These are phyloP conservation scores for Lecanoromycetidae sp. DNA, from an alignment of 2,329 filamentous ascomycete genomes.

Conservation along the genomic window DNA sequence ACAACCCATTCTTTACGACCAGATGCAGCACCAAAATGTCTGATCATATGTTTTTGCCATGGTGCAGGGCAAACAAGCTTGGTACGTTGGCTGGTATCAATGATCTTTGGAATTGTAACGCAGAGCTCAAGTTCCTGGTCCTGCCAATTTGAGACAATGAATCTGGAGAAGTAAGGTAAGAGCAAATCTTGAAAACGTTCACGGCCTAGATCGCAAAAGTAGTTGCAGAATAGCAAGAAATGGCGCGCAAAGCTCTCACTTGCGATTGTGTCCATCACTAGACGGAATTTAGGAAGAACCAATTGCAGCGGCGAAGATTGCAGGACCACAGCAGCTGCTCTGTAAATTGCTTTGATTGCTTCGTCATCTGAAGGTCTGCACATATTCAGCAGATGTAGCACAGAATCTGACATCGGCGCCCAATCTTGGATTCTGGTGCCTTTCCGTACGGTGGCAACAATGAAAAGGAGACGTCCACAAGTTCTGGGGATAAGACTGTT, in stretches of 20 bases:
- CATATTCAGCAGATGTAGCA: constrained; percentile 41
- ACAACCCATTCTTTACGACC: constrained; percentile 47
- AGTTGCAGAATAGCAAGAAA: constrained; percentile 78
- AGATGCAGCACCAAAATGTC: constrained; percentile 46
- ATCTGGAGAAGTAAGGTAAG: constrained; percentile 65
- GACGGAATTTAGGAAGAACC: constrained; percentile 56
- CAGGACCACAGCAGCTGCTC: constrained; percentile 50
- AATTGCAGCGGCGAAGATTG: constrained; percentile 68
- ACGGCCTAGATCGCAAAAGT: constrained; percentile 60
- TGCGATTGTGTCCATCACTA: constrained; percentile 53
- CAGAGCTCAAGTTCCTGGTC: constrained; percentile 57
- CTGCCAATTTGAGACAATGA: constrained; percentile 61
- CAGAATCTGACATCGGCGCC: constrained; percentile 48
- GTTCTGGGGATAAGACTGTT: neutral
- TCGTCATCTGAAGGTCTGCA: constrained; percentile 19
- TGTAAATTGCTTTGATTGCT: constrained; percentile 2
- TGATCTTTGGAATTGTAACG: constrained; percentile 53
- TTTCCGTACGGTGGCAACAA: constrained; percentile 65
- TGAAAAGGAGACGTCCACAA: constrained; percentile 45
- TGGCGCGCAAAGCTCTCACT: constrained; percentile 53
- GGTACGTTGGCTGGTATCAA: constrained; percentile 8
- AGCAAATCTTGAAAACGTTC: constrained; percentile 70
- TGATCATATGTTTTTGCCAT: constrained; percentile 62
- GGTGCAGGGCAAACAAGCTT: constrained; percentile 25
- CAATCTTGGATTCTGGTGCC: constrained; percentile 64